phyloP scores from a whole-genome alignment of 805 yeast genomes.

The Lipomyces lipofer region DNA sequence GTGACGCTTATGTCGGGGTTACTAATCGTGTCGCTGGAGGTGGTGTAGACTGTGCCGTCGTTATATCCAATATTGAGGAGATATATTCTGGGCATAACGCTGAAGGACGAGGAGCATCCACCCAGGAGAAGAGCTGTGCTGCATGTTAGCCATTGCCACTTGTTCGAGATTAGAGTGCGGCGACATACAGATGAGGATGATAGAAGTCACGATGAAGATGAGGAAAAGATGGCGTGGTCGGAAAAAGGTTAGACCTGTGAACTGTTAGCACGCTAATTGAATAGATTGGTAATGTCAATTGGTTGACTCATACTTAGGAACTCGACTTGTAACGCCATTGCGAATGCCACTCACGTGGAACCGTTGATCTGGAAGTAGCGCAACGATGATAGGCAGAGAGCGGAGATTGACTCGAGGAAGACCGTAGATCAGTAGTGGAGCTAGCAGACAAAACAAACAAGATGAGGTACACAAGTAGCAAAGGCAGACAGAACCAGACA shows the following conservation, averaged over 20 bases:
- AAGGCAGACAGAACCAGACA: too few relatives aligned
- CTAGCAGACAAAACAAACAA: too few relatives aligned
- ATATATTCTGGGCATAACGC: constrained; percentile 19
- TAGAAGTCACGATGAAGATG: constrained; percentile 13
- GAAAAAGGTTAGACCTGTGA: constrained; percentile 16
- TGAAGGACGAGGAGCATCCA: constrained; percentile 25
- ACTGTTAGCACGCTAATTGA: background rate
- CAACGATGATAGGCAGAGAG: too few relatives aligned
- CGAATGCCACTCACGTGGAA: too few relatives aligned
- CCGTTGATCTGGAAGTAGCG: too few relatives aligned
- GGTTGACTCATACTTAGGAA: background rate
- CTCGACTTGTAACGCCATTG: too few relatives aligned
- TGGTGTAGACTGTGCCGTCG: constrained; percentile 21
- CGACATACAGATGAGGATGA: constrained; percentile 17
- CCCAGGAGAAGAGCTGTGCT: constrained; percentile 24
- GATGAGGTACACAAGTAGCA: too few relatives aligned
- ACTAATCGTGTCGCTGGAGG: constrained; percentile 11
- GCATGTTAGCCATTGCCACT: background rate
- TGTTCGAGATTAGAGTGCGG: too few relatives aligned
- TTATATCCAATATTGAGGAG: constrained; percentile 26
- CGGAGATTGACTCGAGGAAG: too few relatives aligned
- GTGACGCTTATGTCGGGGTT: constrained; percentile 8
- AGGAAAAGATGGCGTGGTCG: constrained; percentile 28
- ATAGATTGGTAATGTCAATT: background rate
- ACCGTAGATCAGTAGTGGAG: too few relatives aligned